Evolutionary conservation across 345 rosid species (phyloP).

Genomic region (Tarenaya hassleriana): DNA sequence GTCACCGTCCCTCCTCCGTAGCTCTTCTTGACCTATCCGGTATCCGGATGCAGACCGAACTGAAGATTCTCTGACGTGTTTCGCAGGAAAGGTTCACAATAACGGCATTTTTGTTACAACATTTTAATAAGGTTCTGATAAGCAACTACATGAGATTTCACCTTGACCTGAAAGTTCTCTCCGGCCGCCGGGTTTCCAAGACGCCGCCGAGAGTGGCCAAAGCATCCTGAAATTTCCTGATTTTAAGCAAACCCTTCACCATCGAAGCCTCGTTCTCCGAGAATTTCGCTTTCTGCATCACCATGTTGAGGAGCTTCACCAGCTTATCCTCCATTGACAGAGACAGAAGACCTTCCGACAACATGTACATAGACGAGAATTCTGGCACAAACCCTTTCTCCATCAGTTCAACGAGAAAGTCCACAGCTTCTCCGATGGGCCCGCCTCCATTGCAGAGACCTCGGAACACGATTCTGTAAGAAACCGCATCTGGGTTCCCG

Average conservation of each 20-base stretch:
- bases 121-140: too few relatives aligned
- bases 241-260: conserved; percentile 67
- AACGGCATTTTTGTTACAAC: too few relatives aligned
- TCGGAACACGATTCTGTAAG: conserved; percentile 60
- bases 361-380: conserved; percentile 63
- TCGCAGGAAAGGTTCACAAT: too few relatives aligned
- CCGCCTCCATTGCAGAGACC: conserved; percentile 77
- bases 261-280: conserved; percentile 48
- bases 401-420: conserved; percentile 63
- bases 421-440: conserved; percentile 76
- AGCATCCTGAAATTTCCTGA: conserved; percentile 66
- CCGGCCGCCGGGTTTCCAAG: conserved; percentile 39
- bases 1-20: too few relatives aligned
- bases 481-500: conserved; percentile 49
- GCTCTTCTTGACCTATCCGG: too few relatives aligned
- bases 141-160: conserved; percentile 3
- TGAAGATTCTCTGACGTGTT: too few relatives aligned
- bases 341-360: conserved; percentile 78
- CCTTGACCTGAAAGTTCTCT: conserved; percentile 36
- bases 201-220: conserved; percentile 55
- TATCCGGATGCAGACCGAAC: too few relatives aligned
- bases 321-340: conserved; percentile 66
- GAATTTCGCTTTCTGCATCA: conserved; percentile 66
- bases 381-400: conserved; percentile 67
- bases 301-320: conserved; percentile 46